Percentiles rank a stretch among this genome's conserved stretches.
Conservation (phyloP, 2,329 filamentous ascomycete genomes). For the Ceratocystis eucalypticola region DNA sequence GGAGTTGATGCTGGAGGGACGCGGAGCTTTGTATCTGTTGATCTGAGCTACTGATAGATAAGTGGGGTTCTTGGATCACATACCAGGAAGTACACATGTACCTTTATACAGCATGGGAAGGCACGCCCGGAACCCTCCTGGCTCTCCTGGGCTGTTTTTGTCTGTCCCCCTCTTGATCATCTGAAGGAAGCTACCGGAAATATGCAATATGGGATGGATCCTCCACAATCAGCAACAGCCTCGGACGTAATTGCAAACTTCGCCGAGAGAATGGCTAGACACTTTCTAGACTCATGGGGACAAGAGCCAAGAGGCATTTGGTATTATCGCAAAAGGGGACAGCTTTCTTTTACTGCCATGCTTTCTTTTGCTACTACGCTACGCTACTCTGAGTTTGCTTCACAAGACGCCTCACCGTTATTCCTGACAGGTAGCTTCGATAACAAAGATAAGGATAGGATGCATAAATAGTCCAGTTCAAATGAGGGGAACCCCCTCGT, state of each 20-base stretch:
- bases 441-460: not conserved
- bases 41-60: constrained; percentile 7
- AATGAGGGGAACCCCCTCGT: not conserved
- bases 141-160: not conserved
- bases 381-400: not conserved
- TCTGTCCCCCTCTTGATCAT: not conserved
- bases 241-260: not conserved
- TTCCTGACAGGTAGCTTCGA: not conserved
- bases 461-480: not conserved
- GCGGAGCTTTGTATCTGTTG: constrained; percentile 7
- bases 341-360: not conserved
- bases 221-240: not conserved
- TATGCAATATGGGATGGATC: not conserved
- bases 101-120: not conserved
- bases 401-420: not conserved
- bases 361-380: not conserved
- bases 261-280: not conserved
- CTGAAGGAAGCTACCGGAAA: not conserved
- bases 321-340: not conserved
- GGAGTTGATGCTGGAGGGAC: not conserved
- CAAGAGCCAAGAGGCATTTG: not conserved
- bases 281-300: not conserved
- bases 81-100: constrained; percentile 5
- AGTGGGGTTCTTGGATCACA: not conserved
- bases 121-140: not conserved